Conservation (phyloP, 352 stramenopile species). For the Globisporangium spiculum region DNA sequence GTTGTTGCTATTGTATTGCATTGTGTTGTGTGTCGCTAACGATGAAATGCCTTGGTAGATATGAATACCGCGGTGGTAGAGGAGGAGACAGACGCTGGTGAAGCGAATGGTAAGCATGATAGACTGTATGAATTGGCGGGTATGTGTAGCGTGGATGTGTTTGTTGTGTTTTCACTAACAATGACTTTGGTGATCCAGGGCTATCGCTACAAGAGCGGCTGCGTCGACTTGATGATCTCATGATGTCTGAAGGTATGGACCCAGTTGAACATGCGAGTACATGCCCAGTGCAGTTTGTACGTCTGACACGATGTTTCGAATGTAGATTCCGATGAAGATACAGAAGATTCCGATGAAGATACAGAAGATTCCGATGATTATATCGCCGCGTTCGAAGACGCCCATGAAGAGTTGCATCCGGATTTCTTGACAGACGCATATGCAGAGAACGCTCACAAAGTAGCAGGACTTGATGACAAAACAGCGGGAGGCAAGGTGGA, state of each 20-base stretch:
- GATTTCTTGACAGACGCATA: not conserved
- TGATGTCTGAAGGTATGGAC: not conserved
- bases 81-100: not conserved
- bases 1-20: not conserved
- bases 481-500: not conserved
- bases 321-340: conserved; percentile 8
- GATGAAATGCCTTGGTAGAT: not conserved
- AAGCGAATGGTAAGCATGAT: not conserved
- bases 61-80: not conserved
- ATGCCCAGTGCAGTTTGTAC: not conserved
- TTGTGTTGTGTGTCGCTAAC: not conserved
- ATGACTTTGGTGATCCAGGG: conserved; percentile 1
- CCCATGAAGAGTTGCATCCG: not conserved
- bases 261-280: not conserved
- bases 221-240: conserved; percentile 31
- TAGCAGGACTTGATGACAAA: not conserved
- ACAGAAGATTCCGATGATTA: not conserved
- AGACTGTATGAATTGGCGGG: not conserved
- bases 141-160: not conserved
- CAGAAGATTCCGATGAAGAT: conserved; percentile 8
- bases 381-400: conserved; percentile 8
- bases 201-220: conserved; percentile 33
- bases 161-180: not conserved
- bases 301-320: not conserved
- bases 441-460: not conserved